Evolutionary conservation across 1,139 yeast genomes (phyloP), one percentile per base, ranked within the genome.

Genomic region (Suhomyces anneliseae): DNA sequence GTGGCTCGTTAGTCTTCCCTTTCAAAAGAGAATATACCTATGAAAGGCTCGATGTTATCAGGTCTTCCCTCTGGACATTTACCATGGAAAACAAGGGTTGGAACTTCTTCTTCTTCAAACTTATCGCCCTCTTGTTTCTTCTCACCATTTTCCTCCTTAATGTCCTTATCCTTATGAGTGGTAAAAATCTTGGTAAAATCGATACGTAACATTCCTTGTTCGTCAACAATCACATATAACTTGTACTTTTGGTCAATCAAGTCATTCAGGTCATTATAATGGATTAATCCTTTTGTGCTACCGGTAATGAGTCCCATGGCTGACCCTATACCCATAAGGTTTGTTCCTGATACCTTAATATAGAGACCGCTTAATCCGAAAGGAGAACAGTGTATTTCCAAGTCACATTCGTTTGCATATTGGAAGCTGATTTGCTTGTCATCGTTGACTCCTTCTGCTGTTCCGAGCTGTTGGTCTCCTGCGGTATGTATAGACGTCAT

Each of bases 251-350:
- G 74, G 54, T 76, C 74, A 39, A 68, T 59, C 45, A 81, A 65
- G 54, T 79, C 83, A 39, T 71, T 72, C 44, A 74, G 60, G 47
- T 76, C 75, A 55, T 81, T 79, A 57, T 78, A 80, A 56, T 79
- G 81, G 12, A 81, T 68, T 45, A 65, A 64, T 0, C 85, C 85
- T 41, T 67, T 69, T 29, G 82, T 74, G 10, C 75, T 66, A 1
- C 85, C 85, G 0, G 83, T 77, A 26, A 79, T 70, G 40, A 80
- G 66, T 5, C 83, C 84, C 82, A 80, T 78, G 15, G 83, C 79
- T 7, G 81, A 73, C 1, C 85, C 85, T 7, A 81, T 76, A 0
- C 84, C 84, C 67, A 79, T 76, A 10, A 78, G 67, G 44, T 76
- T 73, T 4, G 81, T 74, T 6, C 79, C 82, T n/a, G 66, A 68